phyloP scores from a whole-genome alignment of 441 rosid genomes.

The Jatropha multifida region DNA sequence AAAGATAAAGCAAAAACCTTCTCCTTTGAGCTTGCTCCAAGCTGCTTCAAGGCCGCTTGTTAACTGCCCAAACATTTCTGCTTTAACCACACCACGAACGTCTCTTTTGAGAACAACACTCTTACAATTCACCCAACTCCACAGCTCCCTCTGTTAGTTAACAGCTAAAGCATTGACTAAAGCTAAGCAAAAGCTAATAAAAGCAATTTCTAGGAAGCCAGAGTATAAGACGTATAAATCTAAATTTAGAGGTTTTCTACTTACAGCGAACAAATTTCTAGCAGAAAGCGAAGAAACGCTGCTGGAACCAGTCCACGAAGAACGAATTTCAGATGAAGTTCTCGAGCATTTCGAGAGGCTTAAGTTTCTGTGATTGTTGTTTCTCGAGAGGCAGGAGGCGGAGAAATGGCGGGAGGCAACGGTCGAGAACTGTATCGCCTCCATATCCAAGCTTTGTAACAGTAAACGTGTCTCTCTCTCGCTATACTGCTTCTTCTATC shows the following conservation, averaged over 20 bases:
- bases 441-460: slow-evolving; percentile 38
- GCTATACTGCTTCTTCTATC: background rate
- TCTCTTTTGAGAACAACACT: slow-evolving; percentile 41
- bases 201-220: background rate
- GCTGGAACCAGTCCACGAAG: slow-evolving; percentile 46
- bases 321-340: slow-evolving; percentile 24
- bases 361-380: slow-evolving; percentile 24
- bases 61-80: slow-evolving; percentile 97
- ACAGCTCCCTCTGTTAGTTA: slow-evolving; percentile 48
- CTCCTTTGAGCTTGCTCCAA: slow-evolving; percentile 98
- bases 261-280: slow-evolving; percentile 52
- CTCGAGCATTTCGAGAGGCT: slow-evolving; percentile 25
- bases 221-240: background rate
- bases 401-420: slow-evolving; percentile 50
- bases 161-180: background rate
- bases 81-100: slow-evolving; percentile 49
- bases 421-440: slow-evolving; percentile 48
- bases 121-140: slow-evolving; percentile 67
- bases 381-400: slow-evolving; percentile 28
- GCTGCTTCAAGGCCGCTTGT: slow-evolving; percentile 91
- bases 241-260: slow-evolving; percentile 18
- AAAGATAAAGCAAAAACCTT: slow-evolving; percentile 45
- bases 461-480: too few relatives aligned
- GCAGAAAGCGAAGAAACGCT: slow-evolving; percentile 49
- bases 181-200: background rate